phyloP scores from a whole-genome alignment of 768 basidiomycete genomes.

The Tricholoma furcatifolium region DNA sequence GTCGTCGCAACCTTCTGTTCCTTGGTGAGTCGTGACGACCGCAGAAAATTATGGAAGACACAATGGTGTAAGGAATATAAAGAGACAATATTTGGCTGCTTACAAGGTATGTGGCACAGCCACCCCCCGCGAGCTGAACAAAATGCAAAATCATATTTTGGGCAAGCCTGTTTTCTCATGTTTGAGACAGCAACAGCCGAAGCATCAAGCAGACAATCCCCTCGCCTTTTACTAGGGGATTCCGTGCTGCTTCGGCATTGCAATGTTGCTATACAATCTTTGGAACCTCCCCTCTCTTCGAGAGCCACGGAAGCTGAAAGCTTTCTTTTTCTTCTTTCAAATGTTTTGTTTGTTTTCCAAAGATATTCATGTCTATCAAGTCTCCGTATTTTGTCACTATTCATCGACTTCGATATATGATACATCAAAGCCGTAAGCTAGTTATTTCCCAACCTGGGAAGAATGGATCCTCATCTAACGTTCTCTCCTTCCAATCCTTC shows the following conservation, averaged over 20 bases:
- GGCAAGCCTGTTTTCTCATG: not conserved
- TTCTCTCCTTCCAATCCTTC: conserved; percentile 47
- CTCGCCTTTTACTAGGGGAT: conserved; percentile 35
- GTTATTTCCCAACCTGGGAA: conserved; percentile 44
- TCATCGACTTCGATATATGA: too few relatives aligned
- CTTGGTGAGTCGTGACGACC: too few relatives aligned
- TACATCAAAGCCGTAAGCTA: too few relatives aligned
- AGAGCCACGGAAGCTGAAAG: not conserved
- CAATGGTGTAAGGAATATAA: too few relatives aligned
- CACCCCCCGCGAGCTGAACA: conserved; percentile 18
- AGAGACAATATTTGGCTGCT: too few relatives aligned
- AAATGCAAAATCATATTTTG: conserved; percentile 12
- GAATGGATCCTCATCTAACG: conserved; percentile 50
- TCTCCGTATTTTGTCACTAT: too few relatives aligned
- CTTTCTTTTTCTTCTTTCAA: not conserved
- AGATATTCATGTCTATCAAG: too few relatives aligned
- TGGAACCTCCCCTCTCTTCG: conserved; percentile 15
- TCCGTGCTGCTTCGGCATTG: conserved; percentile 24
- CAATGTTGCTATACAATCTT: conserved; percentile 25
- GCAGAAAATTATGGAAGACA: too few relatives aligned
- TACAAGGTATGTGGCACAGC: conserved; percentile 12
- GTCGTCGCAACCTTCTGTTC: too few relatives aligned
- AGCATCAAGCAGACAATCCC: conserved; percentile 29
- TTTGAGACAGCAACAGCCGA: conserved; percentile 18
- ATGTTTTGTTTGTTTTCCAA: too few relatives aligned